These are phyloP conservation scores for Russula emetica DNA, from an alignment of 768 basidiomycete species.

Conservation along the genomic window DNA sequence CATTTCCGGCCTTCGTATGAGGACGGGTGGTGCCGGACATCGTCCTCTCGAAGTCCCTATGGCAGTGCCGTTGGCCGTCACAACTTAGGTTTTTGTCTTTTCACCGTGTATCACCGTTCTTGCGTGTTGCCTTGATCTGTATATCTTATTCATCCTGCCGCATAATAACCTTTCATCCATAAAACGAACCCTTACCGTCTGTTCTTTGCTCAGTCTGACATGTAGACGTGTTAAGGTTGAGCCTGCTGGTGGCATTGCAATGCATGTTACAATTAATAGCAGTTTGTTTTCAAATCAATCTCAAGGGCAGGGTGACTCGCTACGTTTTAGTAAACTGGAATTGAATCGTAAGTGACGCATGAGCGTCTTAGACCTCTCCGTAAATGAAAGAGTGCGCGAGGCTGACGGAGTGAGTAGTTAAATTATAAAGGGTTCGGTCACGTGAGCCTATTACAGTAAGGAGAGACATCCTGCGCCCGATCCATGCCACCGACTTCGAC, in stretches of 20 bases:
- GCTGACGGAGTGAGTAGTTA: too few relatives aligned
- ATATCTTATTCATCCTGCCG: background rate
- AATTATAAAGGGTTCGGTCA: too few relatives aligned
- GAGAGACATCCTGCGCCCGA: slow-evolving; percentile 73
- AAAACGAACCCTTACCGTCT: background rate
- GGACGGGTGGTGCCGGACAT: slow-evolving; percentile 25
- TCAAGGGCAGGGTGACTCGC: background rate
- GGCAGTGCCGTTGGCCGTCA: slow-evolving; percentile 28
- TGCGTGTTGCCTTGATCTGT: background rate
- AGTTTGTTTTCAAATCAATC: background rate
- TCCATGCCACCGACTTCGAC: slow-evolving; percentile 80
- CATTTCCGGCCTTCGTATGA: slow-evolving; percentile 31
- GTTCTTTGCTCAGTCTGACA: slow-evolving; percentile 1
- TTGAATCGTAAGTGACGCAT: too few relatives aligned
- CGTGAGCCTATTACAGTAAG: too few relatives aligned
- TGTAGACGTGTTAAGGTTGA: slow-evolving; percentile 14
- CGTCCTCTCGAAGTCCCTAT: slow-evolving; percentile 30
- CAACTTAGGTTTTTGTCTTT: slow-evolving; percentile 30
- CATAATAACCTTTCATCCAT: too few relatives aligned
- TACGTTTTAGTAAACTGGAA: too few relatives aligned
- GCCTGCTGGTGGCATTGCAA: slow-evolving; percentile 25
- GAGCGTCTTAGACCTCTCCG: too few relatives aligned
- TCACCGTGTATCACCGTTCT: background rate
- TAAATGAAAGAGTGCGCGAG: too few relatives aligned
- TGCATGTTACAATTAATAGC: slow-evolving; percentile 23